Evolutionary conservation across 2,329 filamentous ascomycete species (phyloP).

Genomic region (Fusarium tuaranense): DNA sequence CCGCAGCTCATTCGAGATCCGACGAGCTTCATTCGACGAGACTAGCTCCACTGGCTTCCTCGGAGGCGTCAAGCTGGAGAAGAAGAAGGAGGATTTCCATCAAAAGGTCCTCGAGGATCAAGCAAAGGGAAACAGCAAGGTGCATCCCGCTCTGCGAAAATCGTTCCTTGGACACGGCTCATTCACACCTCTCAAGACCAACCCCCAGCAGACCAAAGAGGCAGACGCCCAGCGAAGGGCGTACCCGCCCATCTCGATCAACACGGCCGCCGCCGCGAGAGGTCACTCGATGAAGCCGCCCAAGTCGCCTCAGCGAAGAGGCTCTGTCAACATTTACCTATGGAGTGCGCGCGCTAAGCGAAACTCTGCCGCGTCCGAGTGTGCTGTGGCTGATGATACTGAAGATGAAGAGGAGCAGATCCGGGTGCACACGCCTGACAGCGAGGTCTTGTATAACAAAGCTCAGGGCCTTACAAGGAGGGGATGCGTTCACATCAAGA

Average conservation of each 20-base stretch:
- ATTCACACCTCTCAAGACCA: constrained; percentile 45
- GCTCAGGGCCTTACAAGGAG: constrained; percentile 37
- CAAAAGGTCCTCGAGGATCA: constrained; percentile 45
- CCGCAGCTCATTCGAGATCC: constrained; percentile 50
- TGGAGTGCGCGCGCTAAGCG: constrained; percentile 43
- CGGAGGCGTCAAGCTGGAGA: constrained; percentile 56
- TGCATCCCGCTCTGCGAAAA: constrained; percentile 52
- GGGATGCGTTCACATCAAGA: constrained; percentile 39
- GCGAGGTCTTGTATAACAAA: constrained; percentile 33
- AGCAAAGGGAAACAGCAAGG: constrained; percentile 41
- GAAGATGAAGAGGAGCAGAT: constrained; percentile 36
- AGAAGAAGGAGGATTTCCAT: constrained; percentile 50
- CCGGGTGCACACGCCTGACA: constrained; percentile 8
- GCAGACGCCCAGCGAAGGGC: constrained; percentile 44
- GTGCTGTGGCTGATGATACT: constrained; percentile 36
- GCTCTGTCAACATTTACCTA: constrained; percentile 48
- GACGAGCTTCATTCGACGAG: constrained; percentile 49
- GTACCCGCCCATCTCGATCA: constrained; percentile 54
- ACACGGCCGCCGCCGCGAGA: constrained; percentile 42
- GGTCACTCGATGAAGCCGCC: constrained; percentile 45
- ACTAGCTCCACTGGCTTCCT: constrained; percentile 52
- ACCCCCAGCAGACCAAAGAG: constrained; percentile 34
- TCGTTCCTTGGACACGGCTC: constrained; percentile 41
- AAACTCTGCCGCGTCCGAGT: constrained; percentile 31
- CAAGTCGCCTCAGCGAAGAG: constrained; percentile 45